phyloP scores from a whole-genome alignment of 2,329 filamentous ascomycete species.

The Colletotrichum sublineola region DNA sequence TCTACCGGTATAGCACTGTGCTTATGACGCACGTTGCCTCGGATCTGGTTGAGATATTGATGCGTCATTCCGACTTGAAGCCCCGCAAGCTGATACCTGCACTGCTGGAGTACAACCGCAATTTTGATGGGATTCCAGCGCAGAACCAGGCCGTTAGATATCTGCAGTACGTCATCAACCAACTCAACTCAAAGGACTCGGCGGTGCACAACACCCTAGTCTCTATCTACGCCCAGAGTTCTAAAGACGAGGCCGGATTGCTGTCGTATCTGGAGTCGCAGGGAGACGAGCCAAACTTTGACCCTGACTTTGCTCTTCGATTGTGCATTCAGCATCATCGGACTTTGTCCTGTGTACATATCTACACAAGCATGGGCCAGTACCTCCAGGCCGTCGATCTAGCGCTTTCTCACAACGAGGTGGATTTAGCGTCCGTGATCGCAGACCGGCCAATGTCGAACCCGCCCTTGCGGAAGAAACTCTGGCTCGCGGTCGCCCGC shows the following conservation, averaged over 20 bases:
- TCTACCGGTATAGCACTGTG: constrained; percentile 97
- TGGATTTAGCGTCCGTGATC: constrained; percentile 90
- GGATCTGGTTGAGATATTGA: constrained; percentile 93
- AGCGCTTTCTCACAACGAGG: constrained; percentile 88
- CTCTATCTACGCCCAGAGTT: constrained; percentile 91
- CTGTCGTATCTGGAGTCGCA: constrained; percentile 92
- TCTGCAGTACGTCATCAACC: constrained; percentile 91
- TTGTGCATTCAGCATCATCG: constrained; percentile 95
- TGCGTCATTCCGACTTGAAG: constrained; percentile 89
- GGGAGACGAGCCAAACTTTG: constrained; percentile 87
- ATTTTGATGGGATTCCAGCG: constrained; percentile 73
- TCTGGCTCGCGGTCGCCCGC: constrained; percentile 95
- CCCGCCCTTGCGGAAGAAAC: constrained; percentile 85
- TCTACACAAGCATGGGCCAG: constrained; percentile 96
- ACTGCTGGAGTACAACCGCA: constrained; percentile 91
- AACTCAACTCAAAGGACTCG: constrained; percentile 82
- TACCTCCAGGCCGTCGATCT: constrained; percentile 94
- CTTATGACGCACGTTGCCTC: constrained; percentile 89
- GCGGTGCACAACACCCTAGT: constrained; percentile 98
- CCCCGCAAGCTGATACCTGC: constrained; percentile 92
- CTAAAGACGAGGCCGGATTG: constrained; percentile 85
- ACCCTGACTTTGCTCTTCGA: constrained; percentile 95
- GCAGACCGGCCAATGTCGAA: constrained; percentile 88
- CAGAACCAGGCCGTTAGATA: constrained; percentile 96
- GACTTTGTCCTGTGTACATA: constrained; percentile 94